Percentiles rank a stretch among this genome's conserved stretches.
Conservation (phyloP, 331 rosid species). For the Quercus phellos region DNA sequence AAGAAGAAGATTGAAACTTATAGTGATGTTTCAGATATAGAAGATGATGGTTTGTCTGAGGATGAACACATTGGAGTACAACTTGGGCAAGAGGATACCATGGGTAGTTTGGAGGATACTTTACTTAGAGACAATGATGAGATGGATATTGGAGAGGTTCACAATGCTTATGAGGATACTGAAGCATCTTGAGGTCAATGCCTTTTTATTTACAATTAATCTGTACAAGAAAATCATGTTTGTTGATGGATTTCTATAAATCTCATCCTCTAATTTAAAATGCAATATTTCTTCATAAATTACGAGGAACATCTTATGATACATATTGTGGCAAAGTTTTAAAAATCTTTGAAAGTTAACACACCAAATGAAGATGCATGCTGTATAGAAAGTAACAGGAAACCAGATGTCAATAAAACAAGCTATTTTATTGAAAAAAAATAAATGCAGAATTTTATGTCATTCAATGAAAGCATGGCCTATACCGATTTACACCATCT, state of each 20-base stretch:
- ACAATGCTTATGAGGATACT: conserved; percentile 30
- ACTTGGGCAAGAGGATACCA: conserved; percentile 30
- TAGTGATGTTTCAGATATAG: conserved; percentile 57
- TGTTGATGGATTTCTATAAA: not conserved
- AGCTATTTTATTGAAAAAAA: no score
- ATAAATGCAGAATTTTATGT: no score
- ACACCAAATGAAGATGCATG: not conserved
- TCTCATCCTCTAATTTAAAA: not conserved
- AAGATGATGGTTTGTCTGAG: conserved; percentile 40
- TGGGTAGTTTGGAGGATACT: conserved; percentile 33
- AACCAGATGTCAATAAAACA: not conserved
- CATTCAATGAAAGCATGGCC: no score
- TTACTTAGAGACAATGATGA: conserved; percentile 31
- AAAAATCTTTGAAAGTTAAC: not conserved
- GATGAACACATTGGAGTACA: conserved; percentile 30
- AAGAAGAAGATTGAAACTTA: conserved; percentile 51
- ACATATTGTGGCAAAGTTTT: not conserved
- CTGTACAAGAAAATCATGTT: not conserved
- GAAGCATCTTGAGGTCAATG: conserved; percentile 16
- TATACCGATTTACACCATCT: not conserved
- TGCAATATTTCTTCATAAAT: not conserved
- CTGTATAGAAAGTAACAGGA: not conserved
- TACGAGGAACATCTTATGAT: not conserved
- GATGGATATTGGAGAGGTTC: conserved; percentile 54
- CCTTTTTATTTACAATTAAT: not conserved